These are phyloP conservation scores for Fusarium ramigenum DNA, from an alignment of 2,329 filamentous ascomycete species.

Conservation along the genomic window DNA sequence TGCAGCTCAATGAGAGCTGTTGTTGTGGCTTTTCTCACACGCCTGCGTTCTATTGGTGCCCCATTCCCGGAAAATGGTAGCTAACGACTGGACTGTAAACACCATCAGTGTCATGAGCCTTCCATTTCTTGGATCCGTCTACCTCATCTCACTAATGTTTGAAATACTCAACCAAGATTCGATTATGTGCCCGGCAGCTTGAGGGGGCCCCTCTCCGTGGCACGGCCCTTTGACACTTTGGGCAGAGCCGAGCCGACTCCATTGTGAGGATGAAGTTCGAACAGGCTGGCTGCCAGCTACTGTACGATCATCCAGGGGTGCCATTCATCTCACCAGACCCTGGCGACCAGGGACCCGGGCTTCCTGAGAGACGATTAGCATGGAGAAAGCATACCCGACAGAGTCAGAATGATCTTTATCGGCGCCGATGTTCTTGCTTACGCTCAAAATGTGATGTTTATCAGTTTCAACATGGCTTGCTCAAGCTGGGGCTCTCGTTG, in stretches of 20 bases:
- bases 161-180: conserved; percentile 31
- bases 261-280: conserved; percentile 26
- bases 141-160: not conserved
- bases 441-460: not conserved
- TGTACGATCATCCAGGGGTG: conserved; percentile 33
- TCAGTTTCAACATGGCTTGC: not conserved
- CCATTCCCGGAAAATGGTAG: conserved; percentile 12
- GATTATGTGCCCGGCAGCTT: conserved; percentile 31
- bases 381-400: not conserved
- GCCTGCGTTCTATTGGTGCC: conserved; percentile 7
- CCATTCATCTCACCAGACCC: conserved; percentile 40
- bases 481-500: not conserved
- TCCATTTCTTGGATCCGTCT: conserved; percentile 3
- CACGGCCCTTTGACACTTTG: conserved; percentile 28
- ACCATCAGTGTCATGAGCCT: conserved; percentile 13
- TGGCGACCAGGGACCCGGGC: conserved; percentile 11
- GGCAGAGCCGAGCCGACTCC: conserved; percentile 30
- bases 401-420: not conserved
- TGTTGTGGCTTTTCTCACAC: not conserved
- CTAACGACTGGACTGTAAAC: conserved; percentile 15
- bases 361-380: not conserved
- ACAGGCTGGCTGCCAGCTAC: conserved; percentile 18
- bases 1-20: conserved; percentile 18
- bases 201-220: conserved; percentile 23
- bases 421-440: not conserved